phyloP scores from a whole-genome alignment of 129 eudicot species.

The Lactuca saligna region DNA sequence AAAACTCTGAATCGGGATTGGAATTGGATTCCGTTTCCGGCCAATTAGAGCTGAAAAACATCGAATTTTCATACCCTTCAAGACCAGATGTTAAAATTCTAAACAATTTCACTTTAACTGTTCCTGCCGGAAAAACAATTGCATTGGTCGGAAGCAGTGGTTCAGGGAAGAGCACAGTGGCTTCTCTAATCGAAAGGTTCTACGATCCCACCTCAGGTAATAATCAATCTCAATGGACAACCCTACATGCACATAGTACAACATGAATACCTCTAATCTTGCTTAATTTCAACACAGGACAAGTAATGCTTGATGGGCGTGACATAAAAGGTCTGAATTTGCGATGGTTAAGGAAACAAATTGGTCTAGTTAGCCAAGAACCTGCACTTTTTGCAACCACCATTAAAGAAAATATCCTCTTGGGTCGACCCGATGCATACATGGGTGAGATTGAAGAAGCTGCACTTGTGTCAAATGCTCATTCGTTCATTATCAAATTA shows the following conservation, averaged over 20 bases:
- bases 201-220: conserved; percentile 95
- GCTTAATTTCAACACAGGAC: conserved; percentile 47
- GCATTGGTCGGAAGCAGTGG: conserved; percentile 99
- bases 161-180: conserved; percentile 94
- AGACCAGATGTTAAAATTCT: conserved; percentile 76
- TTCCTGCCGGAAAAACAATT: conserved; percentile 94
- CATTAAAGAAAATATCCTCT: conserved; percentile 87
- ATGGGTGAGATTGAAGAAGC: conserved; percentile 83
- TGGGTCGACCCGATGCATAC: conserved; percentile 92
- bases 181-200: conserved; percentile 89
- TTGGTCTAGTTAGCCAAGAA: conserved; percentile 98
- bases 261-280: conserved; percentile 15
- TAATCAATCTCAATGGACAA: conserved; percentile 12
- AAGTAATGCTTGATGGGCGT: conserved; percentile 83
- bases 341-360: conserved; percentile 92
- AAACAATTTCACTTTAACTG: conserved; percentile 58
- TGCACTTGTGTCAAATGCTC: conserved; percentile 93
- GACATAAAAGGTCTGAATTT: conserved; percentile 80
- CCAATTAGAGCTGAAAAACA: conserved; percentile 68
- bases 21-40: conserved; percentile 78
- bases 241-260: conserved; percentile 13
- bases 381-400: conserved; percentile 97
- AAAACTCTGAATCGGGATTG: conserved; percentile 63
- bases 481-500: conserved; percentile 80
- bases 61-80: conserved; percentile 85